Base-by-base conservation (phyloP, 2,329 filamentous ascomycete species). In the Diaporthe sp. region DNA sequence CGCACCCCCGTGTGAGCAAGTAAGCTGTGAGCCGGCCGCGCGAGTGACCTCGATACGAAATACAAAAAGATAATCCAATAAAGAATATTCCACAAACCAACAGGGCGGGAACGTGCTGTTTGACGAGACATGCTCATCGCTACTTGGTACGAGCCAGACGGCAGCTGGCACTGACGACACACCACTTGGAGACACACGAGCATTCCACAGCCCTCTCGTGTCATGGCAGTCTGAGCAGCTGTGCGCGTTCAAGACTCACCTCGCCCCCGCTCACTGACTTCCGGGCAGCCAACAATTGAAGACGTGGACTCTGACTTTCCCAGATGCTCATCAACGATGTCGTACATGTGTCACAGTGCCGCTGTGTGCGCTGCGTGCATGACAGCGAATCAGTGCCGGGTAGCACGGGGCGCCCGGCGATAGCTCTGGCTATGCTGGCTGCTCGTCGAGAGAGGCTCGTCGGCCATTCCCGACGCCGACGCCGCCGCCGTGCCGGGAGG, bases 341-440 rank as follows among this genome's bases (percentile, higher is more conserved):
- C 49, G 65, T 17, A 28, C 65, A 69, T 53, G 65, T 39, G 49
- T 31, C 59, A 42, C 46, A 22, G 22, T 55, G 65, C 49, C 34
- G 65, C 46, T 28, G 34, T 25, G 65, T 55, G 49, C 17, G 4
- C 8, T 69, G 65, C 62, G 65, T 51, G 31, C 22, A 42, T 68
- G 65, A 55, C 49, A 42, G 65, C 65, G 65, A 69, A 55, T 42
- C 65, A 69, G 65, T 69, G 34, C 46, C 31, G 65, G 65, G 65
- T 42, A 25, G 13, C 65, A 68, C 65, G 31, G 42, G 44, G 46
- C 31, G 9, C 25, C 39, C 59, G 59, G 59, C 25, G 42, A 65
- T n/a, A 61, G n/a, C n/a, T 28, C 25, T 51, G n/a, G 46, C 17
- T 19, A 7, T 44, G 34, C 34, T 59, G 2, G 58, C 58, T 46